Base-by-base conservation (phyloP, 305 asterid species). In the Solanum aculeatissimum region DNA sequence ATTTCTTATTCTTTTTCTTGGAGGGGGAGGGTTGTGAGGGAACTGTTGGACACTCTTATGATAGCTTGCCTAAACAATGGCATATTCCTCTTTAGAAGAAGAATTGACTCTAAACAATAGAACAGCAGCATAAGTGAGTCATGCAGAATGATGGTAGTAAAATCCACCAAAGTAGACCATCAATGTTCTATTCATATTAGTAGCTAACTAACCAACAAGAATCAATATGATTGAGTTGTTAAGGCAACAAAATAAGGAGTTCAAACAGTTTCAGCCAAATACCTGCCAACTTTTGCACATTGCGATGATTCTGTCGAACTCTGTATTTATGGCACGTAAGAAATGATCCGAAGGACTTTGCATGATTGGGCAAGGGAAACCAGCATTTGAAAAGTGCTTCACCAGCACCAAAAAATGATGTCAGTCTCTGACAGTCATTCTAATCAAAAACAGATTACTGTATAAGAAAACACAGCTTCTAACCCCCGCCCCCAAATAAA, bases 211-310 rank as follows among this genome's bases (percentile, higher is more conserved):
- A 78, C 83, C 49, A 78, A 35, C 49, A 53, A 78, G 47, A 54
- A 54, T 53, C 68, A 32, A 35, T 32, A 79, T 79, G 21, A 79
- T 54, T 53, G 35, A 79, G 21, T 32, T 54, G 51, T 49, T 54
- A 79, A 12, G 16, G 51, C n/a, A 19, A 79, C 35, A 65, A 82
- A 45, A 0, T 51, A 69, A 55, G 9, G 45, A 16, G 62, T 63
- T 55, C 80, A 84, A 77, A 58, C 32, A 68, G 21, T 66, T 35
- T 40, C 57, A 74, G 83, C 85, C 47, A 89, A 62, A 51, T 91
- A 97, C 99, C 99, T 95, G 99, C 99, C 99, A 97, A 88, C 96
- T 97, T 93, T 94, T 97, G 96, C 98, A 97, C 97, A 95, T 95
- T 3, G 98, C 97, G 80, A 97, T 97, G 85, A 97, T 97, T 91